phyloP scores from a whole-genome alignment of 352 stramenopile species.

The Phytophthora megakarya region DNA sequence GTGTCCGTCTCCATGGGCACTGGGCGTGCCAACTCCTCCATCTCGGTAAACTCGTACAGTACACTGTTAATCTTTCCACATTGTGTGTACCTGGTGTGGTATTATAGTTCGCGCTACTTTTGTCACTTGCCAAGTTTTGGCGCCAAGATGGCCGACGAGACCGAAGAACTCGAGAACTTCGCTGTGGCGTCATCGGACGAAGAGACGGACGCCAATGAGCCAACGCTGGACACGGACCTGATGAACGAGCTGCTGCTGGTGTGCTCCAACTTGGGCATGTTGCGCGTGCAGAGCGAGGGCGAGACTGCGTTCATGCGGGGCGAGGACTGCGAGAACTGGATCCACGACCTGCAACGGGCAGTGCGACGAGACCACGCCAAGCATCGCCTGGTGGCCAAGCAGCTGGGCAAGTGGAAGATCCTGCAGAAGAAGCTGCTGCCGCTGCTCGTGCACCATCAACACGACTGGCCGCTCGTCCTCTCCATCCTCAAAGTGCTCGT shows the following conservation, averaged over 20 bases:
- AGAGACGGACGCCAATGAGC: slow-evolving; percentile 32
- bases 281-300: slow-evolving; percentile 62
- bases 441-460: slow-evolving; percentile 85
- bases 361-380: slow-evolving; percentile 84
- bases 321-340: slow-evolving; percentile 83
- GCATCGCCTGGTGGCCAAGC: slow-evolving; percentile 81
- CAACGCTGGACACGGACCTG: slow-evolving; percentile 73
- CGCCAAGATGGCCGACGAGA: slow-evolving; percentile 11
- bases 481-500: slow-evolving; percentile 91
- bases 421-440: slow-evolving; percentile 89
- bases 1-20: slow-evolving; percentile 19
- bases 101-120: no score
- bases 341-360: slow-evolving; percentile 87
- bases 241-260: slow-evolving; percentile 89
- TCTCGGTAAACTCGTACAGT: background rate
- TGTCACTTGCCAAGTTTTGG: background rate
- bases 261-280: slow-evolving; percentile 87
- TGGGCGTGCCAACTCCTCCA: slow-evolving; percentile 10
- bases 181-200: slow-evolving; percentile 54
- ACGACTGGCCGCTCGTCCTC: slow-evolving; percentile 87
- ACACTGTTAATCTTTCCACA: no score
- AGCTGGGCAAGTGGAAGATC: slow-evolving; percentile 87
- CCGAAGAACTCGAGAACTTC: slow-evolving; percentile 65
- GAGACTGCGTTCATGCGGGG: slow-evolving; percentile 77
- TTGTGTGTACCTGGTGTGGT: background rate